Evolutionary conservation across 2,329 filamentous ascomycete genomes (phyloP), one percentile per base, ranked within the genome.

Genomic region (Neonectria neomacrospora): DNA sequence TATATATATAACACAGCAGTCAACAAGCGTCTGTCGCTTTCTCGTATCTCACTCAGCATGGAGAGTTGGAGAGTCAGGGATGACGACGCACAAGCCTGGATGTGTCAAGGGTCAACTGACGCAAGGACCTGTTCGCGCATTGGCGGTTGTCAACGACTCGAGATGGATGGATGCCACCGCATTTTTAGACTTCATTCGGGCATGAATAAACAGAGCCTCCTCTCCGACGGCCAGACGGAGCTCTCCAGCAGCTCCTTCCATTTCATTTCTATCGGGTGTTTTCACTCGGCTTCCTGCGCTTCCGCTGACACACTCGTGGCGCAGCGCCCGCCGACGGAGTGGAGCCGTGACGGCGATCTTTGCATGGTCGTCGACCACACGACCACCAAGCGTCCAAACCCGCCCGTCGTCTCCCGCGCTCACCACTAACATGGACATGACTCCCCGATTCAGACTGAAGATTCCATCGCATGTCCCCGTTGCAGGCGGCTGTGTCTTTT

Each of bases 231-330:
- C 28, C 18, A 32, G n/a, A 50, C 47, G 47, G 47, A 50, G 26
- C n/a, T 50, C n/a, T 50, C 47, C 47, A 34, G 47, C 42, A 37
- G n/a, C 44, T 32, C 26, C 52, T 48, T 34, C 45, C 42, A 32
- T 23, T 7, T 32, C 26, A 30, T 52, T 10, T 32, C 34, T 44
- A 14, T 23, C 22, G 48, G 16, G 39, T 16, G 8, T 39, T 55
- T 10, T 50, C 30, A 18, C 41, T 20, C 58, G 58, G 58, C 44
- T 55, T 30, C 18, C 44, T 42, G 28, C 44, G 51, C 42, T 62
- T 54, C 63, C 67, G 58, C 60, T 66, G 57, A 67, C 62, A 67
- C 62, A 66, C 50, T 59, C 65, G 69, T 71, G 69, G 69, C 69
- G 69, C 67, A 71, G 69, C 55, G 57, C 56, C 50, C 58, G 57